Evolutionary conservation across 257 asterid species (phyloP), one percentile per base, ranked within the genome.

Genomic region (Nyctanthes arbortristis): DNA sequence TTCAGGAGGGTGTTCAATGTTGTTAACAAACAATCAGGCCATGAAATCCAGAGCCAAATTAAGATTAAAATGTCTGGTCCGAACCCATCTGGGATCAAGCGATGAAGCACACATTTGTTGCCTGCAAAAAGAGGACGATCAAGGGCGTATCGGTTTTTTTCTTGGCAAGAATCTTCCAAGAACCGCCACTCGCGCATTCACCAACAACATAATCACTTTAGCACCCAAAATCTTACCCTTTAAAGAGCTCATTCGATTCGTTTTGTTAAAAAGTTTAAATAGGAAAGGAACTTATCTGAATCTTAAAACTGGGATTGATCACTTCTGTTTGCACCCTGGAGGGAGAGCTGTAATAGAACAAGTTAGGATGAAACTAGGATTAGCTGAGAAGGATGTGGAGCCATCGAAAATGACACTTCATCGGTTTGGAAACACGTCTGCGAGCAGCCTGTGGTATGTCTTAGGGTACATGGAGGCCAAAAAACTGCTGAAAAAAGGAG

Each of bases 401-500:
- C 81, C 84, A 9, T 72, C 79, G 32, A 69, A 55, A 61, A 76
- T 76, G 81, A 80, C 81, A 2, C 77, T 80, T 14, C 84, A 80
- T 69, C 67, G 81, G 16, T 77, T 77, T 11, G 82, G 82, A 29
- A 80, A 80, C 67, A 80, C 85, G 9, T 77, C 80, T 0, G 67
- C 85, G 7, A 77, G 82, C 64, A 77, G 80, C 63, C 35, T 80
- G 6, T 80, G 85, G 85, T 80, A 77, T 39, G 82, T 80, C 12
- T 12, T 80, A 57, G 82, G 80, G 29, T 80, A 80, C 52, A 80
- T 76, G 84, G 84, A 80, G 73, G 84, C 84, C 11, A 76, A 76
- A 69, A 76, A 66, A 65, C 72, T 79, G 69, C 69, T 80, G 57
- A 70, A 64, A 65, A 80, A 39, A 59, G 82, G 85, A 1, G 73